A percentile compares a stretch with the other conserved stretches of the same genome.
Evolutionary conservation across 1,284 basidiomycete species (phyloP).

Genomic region (Cryptococcus amylolentus): DNA sequence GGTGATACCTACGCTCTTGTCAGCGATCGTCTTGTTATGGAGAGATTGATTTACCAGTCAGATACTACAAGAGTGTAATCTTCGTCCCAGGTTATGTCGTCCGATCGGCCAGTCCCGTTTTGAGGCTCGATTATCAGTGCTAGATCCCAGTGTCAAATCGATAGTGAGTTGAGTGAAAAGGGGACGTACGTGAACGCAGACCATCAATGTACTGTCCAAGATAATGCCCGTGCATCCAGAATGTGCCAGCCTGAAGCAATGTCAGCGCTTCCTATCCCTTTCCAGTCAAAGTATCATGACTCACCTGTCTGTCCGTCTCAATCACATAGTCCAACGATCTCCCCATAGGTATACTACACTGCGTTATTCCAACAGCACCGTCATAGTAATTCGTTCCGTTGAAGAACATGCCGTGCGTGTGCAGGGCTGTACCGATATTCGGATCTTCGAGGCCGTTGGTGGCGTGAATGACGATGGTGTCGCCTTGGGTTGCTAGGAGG

Average conservation of each 20-base stretch:
- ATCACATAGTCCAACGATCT: not conserved
- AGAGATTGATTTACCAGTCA: constrained; percentile 65
- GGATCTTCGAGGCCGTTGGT: constrained; percentile 63
- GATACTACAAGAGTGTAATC: constrained; percentile 81
- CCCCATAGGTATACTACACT: constrained; percentile 76
- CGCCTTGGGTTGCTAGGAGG: constrained; percentile 63
- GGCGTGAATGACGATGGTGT: constrained; percentile 64
- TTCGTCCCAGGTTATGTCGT: constrained; percentile 68
- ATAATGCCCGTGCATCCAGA: constrained; percentile 50
- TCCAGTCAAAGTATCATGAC: too few species aligned
- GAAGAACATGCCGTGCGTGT: constrained; percentile 91
- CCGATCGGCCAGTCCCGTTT: constrained; percentile 50
- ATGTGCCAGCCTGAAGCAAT: constrained; percentile 33
- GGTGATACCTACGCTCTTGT: constrained; percentile 52
- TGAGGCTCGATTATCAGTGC: constrained; percentile 68
- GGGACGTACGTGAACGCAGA: constrained; percentile 39
- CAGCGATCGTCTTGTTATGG: not conserved
- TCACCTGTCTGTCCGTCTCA: too few species aligned
- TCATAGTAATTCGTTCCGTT: constrained; percentile 80
- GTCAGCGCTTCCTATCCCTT: not conserved
- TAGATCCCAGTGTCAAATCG: constrained; percentile 1
- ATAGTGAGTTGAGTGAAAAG: not conserved
- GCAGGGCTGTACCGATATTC: constrained; percentile 54
- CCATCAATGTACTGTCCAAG: constrained; percentile 76
- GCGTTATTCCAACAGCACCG: constrained; percentile 73